These are phyloP conservation scores for Euphrasia confusa DNA, from an alignment of 257 asterid genomes.

Conservation along the genomic window DNA sequence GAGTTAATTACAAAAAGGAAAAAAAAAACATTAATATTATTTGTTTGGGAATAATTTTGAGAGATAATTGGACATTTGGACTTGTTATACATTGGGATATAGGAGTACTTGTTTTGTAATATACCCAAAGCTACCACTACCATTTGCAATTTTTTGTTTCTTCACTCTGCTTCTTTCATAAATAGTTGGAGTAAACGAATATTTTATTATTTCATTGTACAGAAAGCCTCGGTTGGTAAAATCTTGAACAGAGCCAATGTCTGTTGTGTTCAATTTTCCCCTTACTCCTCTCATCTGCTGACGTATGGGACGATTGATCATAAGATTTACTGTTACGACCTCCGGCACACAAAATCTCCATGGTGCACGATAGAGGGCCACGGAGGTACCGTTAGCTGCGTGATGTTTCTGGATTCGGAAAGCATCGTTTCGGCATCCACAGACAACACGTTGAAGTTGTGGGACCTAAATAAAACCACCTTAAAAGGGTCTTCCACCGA, in stretches of 20 bases:
- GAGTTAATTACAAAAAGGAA: no score
- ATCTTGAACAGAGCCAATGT: constrained; percentile 44
- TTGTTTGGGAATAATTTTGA: no score
- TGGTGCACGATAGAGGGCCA: constrained; percentile 61
- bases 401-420: constrained; percentile 40
- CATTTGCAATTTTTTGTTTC: no score
- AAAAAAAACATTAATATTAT: no score
- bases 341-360: constrained; percentile 42
- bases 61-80: no score
- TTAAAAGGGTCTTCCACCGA: constrained; percentile 33
- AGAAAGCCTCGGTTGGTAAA: constrained; percentile 33
- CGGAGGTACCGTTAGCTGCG: constrained; percentile 42
- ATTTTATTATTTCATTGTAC: not conserved
- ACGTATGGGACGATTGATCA: constrained; percentile 48
- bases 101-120: no score
- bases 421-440: constrained; percentile 51
- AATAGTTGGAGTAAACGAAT: no score
- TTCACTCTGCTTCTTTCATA: no score
- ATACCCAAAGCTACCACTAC: no score
- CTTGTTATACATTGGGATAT: no score
- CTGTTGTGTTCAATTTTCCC: constrained; percentile 51
- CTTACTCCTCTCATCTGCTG: constrained; percentile 43
- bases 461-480: constrained; percentile 48
- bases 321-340: constrained; percentile 42
- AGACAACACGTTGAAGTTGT: constrained; percentile 46